A percentile compares a stretch with the other conserved stretches of the same genome.
These are phyloP conservation scores for Botrytis porri DNA, from an alignment of 2,329 filamentous ascomycete genomes.

Conservation along the genomic window DNA sequence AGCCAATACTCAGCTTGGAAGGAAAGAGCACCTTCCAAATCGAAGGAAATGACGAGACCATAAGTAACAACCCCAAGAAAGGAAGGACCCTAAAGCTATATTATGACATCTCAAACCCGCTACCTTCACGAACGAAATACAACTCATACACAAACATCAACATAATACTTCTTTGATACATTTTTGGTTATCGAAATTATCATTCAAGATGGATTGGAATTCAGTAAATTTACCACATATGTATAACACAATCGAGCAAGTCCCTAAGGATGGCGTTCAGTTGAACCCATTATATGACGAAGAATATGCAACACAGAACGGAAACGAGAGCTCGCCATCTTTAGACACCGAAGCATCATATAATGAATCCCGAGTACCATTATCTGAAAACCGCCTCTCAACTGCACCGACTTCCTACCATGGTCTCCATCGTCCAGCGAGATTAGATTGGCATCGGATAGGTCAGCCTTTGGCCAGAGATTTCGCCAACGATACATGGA, in stretches of 20 bases:
- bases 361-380: not conserved
- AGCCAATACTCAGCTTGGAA: not conserved
- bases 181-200: conserved; percentile 8
- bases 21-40: not conserved
- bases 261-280: not conserved
- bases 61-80: not conserved
- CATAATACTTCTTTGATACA: not conserved
- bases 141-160: conserved; percentile 2
- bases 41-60: not conserved
- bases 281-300: not conserved
- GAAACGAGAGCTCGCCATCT: not conserved
- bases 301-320: not conserved
- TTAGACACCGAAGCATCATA: not conserved
- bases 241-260: not conserved
- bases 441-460: not conserved
- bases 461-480: not conserved
- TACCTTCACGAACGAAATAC: not conserved
- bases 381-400: not conserved
- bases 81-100: not conserved
- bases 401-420: not conserved
- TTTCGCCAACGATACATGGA: not conserved
- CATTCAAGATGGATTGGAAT: conserved; percentile 7
- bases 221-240: conserved; percentile 5
- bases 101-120: not conserved
- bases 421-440: not conserved